Conservation (phyloP, 78 protist species). For the Chrysochromulina tobinii region DNA sequence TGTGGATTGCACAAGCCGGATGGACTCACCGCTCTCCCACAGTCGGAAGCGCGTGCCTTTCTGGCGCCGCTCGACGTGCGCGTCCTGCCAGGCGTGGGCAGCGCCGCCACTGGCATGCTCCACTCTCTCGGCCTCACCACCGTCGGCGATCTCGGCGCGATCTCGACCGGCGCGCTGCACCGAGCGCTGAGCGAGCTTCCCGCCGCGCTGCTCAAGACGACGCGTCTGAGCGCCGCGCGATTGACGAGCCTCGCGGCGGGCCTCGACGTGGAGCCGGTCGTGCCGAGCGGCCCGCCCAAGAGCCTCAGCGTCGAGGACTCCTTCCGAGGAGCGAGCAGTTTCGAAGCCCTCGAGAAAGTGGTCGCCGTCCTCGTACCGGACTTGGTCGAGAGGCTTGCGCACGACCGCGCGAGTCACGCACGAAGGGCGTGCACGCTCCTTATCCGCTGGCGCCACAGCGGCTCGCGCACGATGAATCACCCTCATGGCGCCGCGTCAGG, state of each 20-base stretch:
- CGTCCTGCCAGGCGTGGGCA: slow-evolving; percentile 25
- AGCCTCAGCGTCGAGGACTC: slow-evolving; percentile 2
- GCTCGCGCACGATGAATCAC: not conserved
- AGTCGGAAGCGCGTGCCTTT: not conserved
- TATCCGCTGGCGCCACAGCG: not conserved
- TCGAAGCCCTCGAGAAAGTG: not conserved
- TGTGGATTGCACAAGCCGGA: slow-evolving; percentile 40
- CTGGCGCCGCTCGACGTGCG: not conserved
- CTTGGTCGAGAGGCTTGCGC: not conserved
- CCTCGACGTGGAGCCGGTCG: not conserved
- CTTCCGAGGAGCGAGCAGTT: not conserved
- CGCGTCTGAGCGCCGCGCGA: not conserved
- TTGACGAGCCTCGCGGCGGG: not conserved
- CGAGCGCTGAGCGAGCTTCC: not conserved
- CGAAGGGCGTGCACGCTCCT: not conserved
- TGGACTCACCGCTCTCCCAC: not conserved
- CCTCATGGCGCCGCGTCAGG: not conserved
- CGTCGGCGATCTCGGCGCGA: not conserved
- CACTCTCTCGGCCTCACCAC: not conserved
- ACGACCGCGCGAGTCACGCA: not conserved
- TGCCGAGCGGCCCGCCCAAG: not conserved
- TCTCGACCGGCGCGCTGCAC: not conserved
- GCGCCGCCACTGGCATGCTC: not conserved
- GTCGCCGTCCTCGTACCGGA: not conserved
- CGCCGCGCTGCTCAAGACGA: not conserved